Percentiles rank a stretch among this genome's conserved stretches.
Evolutionary conservation across 352 stramenopile genomes (phyloP).

Genomic region (Peronospora tabacina): DNA sequence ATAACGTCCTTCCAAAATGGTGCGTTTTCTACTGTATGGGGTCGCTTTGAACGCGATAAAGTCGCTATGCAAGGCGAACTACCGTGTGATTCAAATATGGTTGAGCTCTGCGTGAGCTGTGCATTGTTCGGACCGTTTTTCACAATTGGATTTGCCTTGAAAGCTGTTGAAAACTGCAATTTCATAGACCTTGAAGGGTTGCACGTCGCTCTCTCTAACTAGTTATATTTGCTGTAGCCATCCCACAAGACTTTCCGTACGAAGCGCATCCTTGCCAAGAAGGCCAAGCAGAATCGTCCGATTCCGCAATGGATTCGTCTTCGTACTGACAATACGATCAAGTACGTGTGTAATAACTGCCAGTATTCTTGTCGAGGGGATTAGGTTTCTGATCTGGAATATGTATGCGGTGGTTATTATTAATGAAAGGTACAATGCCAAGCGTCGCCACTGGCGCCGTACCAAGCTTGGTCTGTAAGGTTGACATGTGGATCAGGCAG

Average conservation of each 20-base stretch:
- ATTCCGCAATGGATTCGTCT: constrained; percentile 99
- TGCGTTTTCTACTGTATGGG: constrained; percentile 13
- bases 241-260: constrained; percentile 99
- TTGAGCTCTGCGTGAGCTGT: background rate
- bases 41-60: background rate
- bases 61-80: background rate
- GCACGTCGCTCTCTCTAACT: constrained; percentile 2
- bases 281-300: constrained; percentile 99
- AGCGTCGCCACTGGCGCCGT: constrained; percentile 99
- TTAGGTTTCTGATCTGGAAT: background rate
- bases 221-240: constrained; percentile 58
- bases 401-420: background rate
- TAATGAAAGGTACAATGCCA: constrained; percentile 95
- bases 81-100: background rate
- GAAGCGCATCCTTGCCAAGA: constrained; percentile 99
- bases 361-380: constrained; percentile 2
- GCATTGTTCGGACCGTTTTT: constrained; percentile 3
- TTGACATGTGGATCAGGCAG: constrained; percentile 17
- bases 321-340: constrained; percentile 98
- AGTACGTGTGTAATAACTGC: constrained; percentile 31
- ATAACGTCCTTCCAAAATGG: constrained; percentile 42
- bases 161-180: background rate
- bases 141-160: background rate
- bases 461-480: constrained; percentile 99
- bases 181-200: background rate